Percentiles rank a stretch among this genome's conserved stretches.
Conservation (phyloP, 306 rosid genomes). For the Vachellia collinsii region DNA sequence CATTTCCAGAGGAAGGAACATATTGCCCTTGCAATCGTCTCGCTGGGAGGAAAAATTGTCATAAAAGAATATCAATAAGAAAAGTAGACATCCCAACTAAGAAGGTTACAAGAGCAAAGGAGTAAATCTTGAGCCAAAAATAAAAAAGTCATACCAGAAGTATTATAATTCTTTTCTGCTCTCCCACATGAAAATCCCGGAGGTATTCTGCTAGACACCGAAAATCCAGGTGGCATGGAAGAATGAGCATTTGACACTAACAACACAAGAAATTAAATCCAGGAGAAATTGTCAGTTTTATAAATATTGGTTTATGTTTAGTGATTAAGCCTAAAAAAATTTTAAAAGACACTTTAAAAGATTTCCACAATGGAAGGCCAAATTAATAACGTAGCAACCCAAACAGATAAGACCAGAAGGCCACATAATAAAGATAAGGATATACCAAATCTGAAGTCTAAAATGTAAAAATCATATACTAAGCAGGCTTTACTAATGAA, state of each 20-base stretch:
- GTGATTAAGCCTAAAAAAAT: slow-evolving; percentile 9
- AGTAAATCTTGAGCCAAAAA: slow-evolving; percentile 29
- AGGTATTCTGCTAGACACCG: slow-evolving; percentile 49
- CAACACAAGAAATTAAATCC: slow-evolving; percentile 24
- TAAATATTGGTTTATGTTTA: not conserved
- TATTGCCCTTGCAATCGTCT: slow-evolving; percentile 38
- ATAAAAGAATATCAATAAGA: not conserved
- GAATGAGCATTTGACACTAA: slow-evolving; percentile 45
- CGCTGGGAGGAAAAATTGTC: slow-evolving; percentile 36
- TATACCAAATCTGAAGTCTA: not conserved
- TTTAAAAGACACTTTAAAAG: not conserved
- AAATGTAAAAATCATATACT: slow-evolving; percentile 21
- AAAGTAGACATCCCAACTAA: slow-evolving; percentile 18
- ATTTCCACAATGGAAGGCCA: slow-evolving; percentile 1
- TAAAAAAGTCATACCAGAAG: slow-evolving; percentile 42
- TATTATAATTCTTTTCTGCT: slow-evolving; percentile 34
- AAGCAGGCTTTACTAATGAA: slow-evolving; percentile 14
- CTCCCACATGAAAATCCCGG: slow-evolving; percentile 55
- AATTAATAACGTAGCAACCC: slow-evolving; percentile 2
- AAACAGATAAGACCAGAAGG: slow-evolving; percentile 4
- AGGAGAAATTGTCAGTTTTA: slow-evolving; percentile 33
- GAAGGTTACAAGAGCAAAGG: slow-evolving; percentile 5
- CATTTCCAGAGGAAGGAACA: slow-evolving; percentile 42
- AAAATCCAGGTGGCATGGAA: slow-evolving; percentile 52
- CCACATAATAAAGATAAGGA: not conserved